Conservation (phyloP, 192 early-diverging fungal species). For the Mortierella claussenii region DNA sequence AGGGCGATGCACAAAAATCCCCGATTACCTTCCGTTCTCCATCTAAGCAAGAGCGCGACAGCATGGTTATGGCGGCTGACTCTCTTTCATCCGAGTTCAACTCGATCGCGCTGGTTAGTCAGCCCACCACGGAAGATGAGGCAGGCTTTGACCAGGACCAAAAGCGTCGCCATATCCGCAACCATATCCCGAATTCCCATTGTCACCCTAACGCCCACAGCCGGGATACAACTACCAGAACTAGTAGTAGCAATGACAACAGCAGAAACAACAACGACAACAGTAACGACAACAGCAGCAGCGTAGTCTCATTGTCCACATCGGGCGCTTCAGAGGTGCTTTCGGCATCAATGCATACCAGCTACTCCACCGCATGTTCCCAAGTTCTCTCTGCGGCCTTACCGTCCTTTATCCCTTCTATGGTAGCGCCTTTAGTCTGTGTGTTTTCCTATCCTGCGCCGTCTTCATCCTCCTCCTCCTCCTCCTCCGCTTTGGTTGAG, state of each 20-base stretch:
- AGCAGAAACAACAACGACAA: no score
- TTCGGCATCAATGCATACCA: background rate
- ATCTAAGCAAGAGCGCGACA: background rate
- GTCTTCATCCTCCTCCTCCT: constrained; percentile 1
- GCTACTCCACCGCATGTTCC: constrained; percentile 14
- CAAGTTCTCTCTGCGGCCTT: constrained; percentile 24
- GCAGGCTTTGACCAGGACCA: background rate
- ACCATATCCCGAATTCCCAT: no score
- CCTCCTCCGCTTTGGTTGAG: background rate
- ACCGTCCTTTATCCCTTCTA: constrained; percentile 35
- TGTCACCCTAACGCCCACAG: background rate
- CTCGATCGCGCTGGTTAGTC: background rate
- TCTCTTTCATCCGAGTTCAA: constrained; percentile 5
- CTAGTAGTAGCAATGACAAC: background rate
- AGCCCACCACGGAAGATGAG: background rate
- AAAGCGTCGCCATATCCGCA: background rate
- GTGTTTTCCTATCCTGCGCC: constrained; percentile 33
- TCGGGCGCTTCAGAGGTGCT: constrained; percentile 17
- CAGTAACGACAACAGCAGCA: no score
- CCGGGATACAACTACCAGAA: background rate
- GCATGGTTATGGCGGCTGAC: background rate
- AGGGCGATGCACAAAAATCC: background rate
- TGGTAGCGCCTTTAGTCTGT: constrained; percentile 39
- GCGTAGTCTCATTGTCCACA: constrained; percentile 4
- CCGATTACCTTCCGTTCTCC: background rate